Conservation (phyloP, 1,284 basidiomycete genomes). For the Lignosus rhinocerotis region DNA sequence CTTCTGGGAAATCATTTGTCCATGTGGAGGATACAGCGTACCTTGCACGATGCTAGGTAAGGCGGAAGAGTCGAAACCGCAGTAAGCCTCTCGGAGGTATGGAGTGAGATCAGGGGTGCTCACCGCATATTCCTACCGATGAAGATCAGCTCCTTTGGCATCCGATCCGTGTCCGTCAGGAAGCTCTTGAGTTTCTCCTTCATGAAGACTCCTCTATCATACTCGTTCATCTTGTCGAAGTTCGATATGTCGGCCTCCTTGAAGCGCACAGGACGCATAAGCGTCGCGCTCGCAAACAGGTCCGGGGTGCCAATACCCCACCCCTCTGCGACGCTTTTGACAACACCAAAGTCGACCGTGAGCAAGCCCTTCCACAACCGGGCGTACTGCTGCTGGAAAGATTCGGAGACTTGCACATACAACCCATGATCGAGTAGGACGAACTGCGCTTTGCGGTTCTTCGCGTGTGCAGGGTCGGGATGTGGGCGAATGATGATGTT, state of each 20-base stretch:
- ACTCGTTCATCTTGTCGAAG: constrained; percentile 44
- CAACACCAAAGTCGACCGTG: constrained; percentile 57
- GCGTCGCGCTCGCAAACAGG: constrained; percentile 73
- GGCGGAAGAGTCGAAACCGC: neutral
- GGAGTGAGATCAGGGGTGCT: constrained; percentile 32
- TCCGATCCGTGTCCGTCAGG: constrained; percentile 63
- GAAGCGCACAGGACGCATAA: constrained; percentile 60
- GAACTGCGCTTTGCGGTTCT: constrained; percentile 52
- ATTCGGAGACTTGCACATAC: constrained; percentile 68
- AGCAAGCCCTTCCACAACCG: constrained; percentile 80
- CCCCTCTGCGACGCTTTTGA: constrained; percentile 49
- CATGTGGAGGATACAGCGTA: neutral
- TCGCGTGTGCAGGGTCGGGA: constrained; percentile 55
- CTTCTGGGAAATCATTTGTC: neutral
- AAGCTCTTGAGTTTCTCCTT: constrained; percentile 65
- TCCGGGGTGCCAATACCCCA: constrained; percentile 87
- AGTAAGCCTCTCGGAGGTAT: neutral
- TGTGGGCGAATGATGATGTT: constrained; percentile 83
- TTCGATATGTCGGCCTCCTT: constrained; percentile 32
- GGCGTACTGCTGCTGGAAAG: constrained; percentile 75
- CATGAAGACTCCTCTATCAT: constrained; percentile 64
- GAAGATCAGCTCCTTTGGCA: constrained; percentile 82
- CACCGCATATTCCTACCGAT: constrained; percentile 81
- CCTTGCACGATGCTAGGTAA: constrained; percentile 62
- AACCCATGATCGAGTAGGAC: constrained; percentile 90